phyloP scores from a whole-genome alignment of 202 grass and related monocot genomes.

The Bolboschoenoplectus hybrid region DNA sequence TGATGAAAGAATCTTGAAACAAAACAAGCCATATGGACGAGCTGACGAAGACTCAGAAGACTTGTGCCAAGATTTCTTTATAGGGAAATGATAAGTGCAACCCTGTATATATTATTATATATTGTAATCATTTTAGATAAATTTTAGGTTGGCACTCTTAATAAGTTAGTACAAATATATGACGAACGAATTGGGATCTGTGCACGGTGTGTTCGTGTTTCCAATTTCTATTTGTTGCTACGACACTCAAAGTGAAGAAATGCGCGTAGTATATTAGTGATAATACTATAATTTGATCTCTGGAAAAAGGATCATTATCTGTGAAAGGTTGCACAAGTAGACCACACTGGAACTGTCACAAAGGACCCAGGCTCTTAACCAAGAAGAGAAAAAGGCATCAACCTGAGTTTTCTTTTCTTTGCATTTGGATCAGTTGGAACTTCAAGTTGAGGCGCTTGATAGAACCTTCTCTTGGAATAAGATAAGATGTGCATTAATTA shows the following conservation, averaged over 20 bases:
- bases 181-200: not conserved
- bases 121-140: not conserved
- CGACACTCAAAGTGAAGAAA: not conserved
- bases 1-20: constrained; percentile 35
- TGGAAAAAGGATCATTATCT: not conserved
- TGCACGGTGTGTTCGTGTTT: not conserved
- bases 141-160: not conserved
- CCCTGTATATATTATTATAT: not conserved
- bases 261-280: not conserved
- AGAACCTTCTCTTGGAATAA: not conserved
- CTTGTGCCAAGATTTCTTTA: not conserved
- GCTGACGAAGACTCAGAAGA: not conserved
- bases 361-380: not conserved
- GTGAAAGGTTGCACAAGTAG: not conserved
- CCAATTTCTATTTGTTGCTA: not conserved
- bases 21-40: constrained; percentile 25
- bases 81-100: not conserved
- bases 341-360: not conserved
- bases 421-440: not conserved
- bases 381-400: not conserved
- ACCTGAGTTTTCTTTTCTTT: constrained; percentile 6
- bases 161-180: not conserved
- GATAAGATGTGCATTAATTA: not conserved
- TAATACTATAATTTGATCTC: not conserved
- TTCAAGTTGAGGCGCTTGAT: not conserved